Evolutionary conservation across 2,329 filamentous ascomycete species (phyloP).

Genomic region (Hymenoscyphus scutula): DNA sequence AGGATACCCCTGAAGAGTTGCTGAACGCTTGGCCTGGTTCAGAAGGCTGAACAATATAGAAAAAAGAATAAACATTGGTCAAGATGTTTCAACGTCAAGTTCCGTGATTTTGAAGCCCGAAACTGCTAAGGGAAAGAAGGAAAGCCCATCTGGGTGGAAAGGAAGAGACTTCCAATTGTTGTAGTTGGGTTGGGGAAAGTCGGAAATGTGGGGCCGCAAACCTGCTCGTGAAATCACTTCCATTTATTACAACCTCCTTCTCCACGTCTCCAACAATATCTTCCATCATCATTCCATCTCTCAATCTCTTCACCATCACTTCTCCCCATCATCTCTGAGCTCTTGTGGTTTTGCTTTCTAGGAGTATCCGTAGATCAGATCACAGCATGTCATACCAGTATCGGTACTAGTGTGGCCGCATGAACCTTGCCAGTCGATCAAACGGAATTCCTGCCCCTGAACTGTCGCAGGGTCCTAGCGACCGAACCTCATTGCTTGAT

Average conservation of each 20-base stretch:
- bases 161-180: too few species aligned
- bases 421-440: constrained; percentile 2
- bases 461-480: not conserved
- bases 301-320: not conserved
- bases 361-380: too few species aligned
- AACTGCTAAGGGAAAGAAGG: not conserved
- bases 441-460: not conserved
- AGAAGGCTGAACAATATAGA: not conserved
- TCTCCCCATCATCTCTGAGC: not conserved
- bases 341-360: not conserved
- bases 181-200: too few species aligned
- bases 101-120: not conserved
- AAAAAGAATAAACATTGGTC: not conserved
- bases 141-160: not conserved
- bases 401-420: too few species aligned
- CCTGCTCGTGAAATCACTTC: too few species aligned
- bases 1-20: not conserved
- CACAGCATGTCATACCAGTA: not conserved
- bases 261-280: too few species aligned
- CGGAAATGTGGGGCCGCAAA: too few species aligned
- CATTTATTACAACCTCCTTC: too few species aligned
- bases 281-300: not conserved
- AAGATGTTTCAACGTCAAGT: not conserved
- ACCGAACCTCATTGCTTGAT: not conserved
- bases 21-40: not conserved